Evolutionary conservation across 768 basidiomycete species (phyloP).

Genomic region (Coprinopsis cinerea): DNA sequence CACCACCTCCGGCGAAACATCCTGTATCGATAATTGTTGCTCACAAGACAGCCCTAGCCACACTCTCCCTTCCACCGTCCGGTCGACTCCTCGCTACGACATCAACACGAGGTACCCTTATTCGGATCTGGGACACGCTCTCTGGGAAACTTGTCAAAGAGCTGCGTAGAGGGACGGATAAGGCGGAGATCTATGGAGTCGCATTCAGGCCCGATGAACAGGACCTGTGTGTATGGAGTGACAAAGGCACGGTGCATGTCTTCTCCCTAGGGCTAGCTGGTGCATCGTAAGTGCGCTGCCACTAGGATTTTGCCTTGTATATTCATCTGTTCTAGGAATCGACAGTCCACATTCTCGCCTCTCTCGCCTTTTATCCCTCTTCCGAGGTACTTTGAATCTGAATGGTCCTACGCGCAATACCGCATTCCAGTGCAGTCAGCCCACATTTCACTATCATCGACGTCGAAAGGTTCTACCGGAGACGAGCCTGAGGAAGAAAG

Average conservation of each 20-base stretch:
- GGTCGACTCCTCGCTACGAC: conserved; percentile 81
- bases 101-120: conserved; percentile 75
- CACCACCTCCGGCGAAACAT: conserved; percentile 52
- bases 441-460: conserved; percentile 72
- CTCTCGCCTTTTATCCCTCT: conserved; percentile 75
- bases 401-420: conserved; percentile 94
- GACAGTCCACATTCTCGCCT: conserved; percentile 77
- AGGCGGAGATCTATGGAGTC: conserved; percentile 88
- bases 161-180: conserved; percentile 80
- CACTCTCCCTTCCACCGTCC: conserved; percentile 71
- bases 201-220: conserved; percentile 82
- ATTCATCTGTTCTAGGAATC: conserved; percentile 48
- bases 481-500: conserved; percentile 77
- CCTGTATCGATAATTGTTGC: conserved; percentile 80
- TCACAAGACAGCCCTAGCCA: conserved; percentile 73
- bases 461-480: conserved; percentile 21
- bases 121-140: conserved; percentile 78
- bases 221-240: conserved; percentile 88
- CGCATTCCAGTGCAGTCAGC: conserved; percentile 81
- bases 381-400: conserved; percentile 90
- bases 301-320: conserved; percentile 1
- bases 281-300: conserved; percentile 47
- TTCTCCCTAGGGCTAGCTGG: conserved; percentile 70
- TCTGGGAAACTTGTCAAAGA: conserved; percentile 74
- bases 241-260: conserved; percentile 91